A percentile compares a stretch with the other conserved stretches of the same genome.
Evolutionary conservation across 129 eudicot species (phyloP).

Genomic region (Pseudognaphalium luteoalbum): DNA sequence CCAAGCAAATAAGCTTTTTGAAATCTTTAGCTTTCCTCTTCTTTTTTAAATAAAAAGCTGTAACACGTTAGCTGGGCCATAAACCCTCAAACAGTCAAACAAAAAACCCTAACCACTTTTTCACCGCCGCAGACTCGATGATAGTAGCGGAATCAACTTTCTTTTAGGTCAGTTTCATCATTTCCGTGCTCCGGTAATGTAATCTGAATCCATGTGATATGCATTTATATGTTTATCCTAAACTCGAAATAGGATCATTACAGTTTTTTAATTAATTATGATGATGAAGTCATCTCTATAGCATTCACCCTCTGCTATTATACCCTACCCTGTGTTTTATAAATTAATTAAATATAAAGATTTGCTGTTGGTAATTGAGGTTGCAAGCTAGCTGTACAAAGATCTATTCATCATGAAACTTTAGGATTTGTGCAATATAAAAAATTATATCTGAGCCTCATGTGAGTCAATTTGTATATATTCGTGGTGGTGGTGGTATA

Average conservation of each 20-base stretch:
- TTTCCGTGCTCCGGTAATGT: not conserved
- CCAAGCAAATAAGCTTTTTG: too few species aligned
- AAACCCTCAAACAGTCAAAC: not conserved
- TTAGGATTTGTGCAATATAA: too few species aligned
- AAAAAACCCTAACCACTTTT: conserved; percentile 20
- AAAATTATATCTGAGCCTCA: too few species aligned
- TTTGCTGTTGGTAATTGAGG: not conserved
- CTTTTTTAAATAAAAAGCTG: too few species aligned
- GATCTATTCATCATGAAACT: not conserved
- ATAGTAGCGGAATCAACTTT: not conserved
- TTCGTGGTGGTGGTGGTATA: too few species aligned
- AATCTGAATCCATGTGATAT: not conserved
- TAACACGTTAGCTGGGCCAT: not conserved
- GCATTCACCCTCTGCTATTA: not conserved
- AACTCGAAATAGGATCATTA: too few species aligned
- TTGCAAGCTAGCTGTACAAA: not conserved
- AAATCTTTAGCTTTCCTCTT: too few species aligned
- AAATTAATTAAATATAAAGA: too few species aligned
- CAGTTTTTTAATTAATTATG: too few species aligned
- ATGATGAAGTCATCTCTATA: not conserved
- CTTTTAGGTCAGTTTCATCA: not conserved
- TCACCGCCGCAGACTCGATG: not conserved
- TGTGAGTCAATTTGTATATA: too few species aligned
- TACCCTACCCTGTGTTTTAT: not conserved
- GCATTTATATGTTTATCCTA: not conserved